Evolutionary conservation across 768 basidiomycete genomes (phyloP).

Genomic region (Xanthoconium stramineum): DNA sequence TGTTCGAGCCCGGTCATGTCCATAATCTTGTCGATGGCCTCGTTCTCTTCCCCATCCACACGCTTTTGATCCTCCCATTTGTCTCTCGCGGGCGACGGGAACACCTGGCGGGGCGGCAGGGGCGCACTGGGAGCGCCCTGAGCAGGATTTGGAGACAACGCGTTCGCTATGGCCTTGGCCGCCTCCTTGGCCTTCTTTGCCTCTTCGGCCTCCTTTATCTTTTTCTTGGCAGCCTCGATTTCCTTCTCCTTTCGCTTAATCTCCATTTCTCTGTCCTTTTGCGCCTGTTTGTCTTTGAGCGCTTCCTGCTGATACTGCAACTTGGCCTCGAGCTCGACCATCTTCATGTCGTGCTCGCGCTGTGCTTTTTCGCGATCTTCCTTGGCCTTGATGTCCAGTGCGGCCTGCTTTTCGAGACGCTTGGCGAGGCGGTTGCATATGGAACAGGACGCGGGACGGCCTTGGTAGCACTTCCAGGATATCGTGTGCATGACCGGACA

Average conservation of each 20-base stretch:
- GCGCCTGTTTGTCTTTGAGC: constrained; percentile 34
- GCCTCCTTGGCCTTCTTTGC: constrained; percentile 18
- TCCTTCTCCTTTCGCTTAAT: constrained; percentile 41
- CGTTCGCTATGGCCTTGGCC: constrained; percentile 1
- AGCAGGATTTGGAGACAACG: not conserved
- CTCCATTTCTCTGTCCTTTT: constrained; percentile 46
- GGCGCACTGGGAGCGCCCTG: constrained; percentile 2
- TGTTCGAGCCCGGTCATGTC: constrained; percentile 65
- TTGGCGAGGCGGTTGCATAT: constrained; percentile 45
- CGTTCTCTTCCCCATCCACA: constrained; percentile 48
- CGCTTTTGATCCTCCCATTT: constrained; percentile 61
- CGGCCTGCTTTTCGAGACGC: constrained; percentile 39
- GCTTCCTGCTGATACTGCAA: constrained; percentile 33
- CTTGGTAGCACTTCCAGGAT: constrained; percentile 44
- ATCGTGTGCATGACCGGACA: constrained; percentile 46
- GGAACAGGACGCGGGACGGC: constrained; percentile 37
- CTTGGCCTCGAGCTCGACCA: constrained; percentile 44
- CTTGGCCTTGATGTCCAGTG: constrained; percentile 40
- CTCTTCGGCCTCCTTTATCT: constrained; percentile 7
- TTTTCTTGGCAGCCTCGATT: constrained; percentile 34
- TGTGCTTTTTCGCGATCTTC: constrained; percentile 45
- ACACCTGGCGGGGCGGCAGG: constrained; percentile 8
- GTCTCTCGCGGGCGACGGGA: constrained; percentile 36
- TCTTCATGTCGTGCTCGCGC: constrained; percentile 36
- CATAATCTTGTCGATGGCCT: constrained; percentile 65